These are phyloP conservation scores for Pleurozium schreberi DNA, from an alignment of 225 moss, liverwort and hornwort species.

Conservation along the genomic window DNA sequence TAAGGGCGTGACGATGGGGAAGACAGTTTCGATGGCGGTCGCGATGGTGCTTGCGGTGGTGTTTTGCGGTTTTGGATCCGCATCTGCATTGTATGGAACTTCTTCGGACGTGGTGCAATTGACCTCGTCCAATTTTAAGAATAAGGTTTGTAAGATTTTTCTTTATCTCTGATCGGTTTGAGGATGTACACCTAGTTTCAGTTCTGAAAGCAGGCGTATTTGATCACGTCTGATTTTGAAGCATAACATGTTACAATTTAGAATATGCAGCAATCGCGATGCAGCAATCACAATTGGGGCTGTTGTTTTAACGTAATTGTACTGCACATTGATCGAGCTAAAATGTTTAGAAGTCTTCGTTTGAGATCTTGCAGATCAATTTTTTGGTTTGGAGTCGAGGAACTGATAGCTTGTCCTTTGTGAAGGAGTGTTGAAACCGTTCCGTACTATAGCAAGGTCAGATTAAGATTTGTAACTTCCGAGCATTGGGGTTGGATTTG, in stretches of 20 bases:
- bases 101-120: constrained; percentile 74
- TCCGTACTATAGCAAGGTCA: background rate
- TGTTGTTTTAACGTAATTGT: background rate
- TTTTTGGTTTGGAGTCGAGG: background rate
- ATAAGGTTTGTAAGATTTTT: constrained; percentile 28
- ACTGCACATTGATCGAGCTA: background rate
- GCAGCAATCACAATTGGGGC: too few relatives aligned
- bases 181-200: background rate
- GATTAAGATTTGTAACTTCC: background rate
- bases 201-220: background rate
- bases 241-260: background rate
- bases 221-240: background rate
- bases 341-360: background rate
- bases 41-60: constrained; percentile 20
- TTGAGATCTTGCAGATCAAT: background rate
- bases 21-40: constrained; percentile 2
- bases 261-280: background rate
- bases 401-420: background rate
- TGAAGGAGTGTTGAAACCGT: background rate
- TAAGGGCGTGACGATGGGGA: constrained; percentile 10
- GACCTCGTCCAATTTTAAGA: constrained; percentile 81
- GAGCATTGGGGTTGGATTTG: background rate
- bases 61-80: constrained; percentile 21
- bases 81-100: constrained; percentile 57
- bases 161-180: background rate